Base-by-base conservation (phyloP, 2,329 filamentous ascomycete species). In the Cryphonectria naterciae region DNA sequence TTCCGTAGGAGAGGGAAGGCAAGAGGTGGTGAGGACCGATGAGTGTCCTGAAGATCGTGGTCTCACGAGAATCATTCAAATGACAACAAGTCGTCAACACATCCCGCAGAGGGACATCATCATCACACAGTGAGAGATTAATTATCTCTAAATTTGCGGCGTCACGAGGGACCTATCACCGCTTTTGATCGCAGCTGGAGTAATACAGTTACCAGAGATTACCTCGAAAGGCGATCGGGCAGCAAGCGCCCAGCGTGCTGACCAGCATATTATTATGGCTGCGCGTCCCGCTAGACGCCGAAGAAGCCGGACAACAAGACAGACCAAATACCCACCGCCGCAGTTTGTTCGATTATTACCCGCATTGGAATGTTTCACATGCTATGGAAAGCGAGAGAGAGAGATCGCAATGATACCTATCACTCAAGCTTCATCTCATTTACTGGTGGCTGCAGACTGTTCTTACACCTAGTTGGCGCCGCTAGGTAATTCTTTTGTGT, bases 1-100 rank as follows among this genome's bases (percentile, higher is more conserved):
- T 99, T 99, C 85, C 88, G 96, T 76, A 88, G 95, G 80, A 89
- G 95, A 79, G 93, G 93, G 69, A 94, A 92, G 83, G 93, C 91
- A 75, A 86, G 92, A 77, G 88, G 86, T 69, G 86, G 86, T 52
- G 87, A 89, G 72, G 82, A 85, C 76, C 85, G 86, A 83, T 88
- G 81, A 85, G 35, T 15, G 7, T 41, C 49, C n/a, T 35, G 28
- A 65, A 28, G 32, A 35, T 64, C 22, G 37, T 11, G 22, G 32
- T 49, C 25, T 22, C 1, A 66, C 19, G 46, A 49, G 46, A 19
- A 6, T n/a, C 32, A n/a, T 25, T 10, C 22, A 60, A 41, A 39
- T 7, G 8, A 32, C 35, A 28, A 28, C 25, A 54, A 28, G 25
- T 32, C 52, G n/a, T 43, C 61, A 49, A 10, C 39, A 35, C 41